These are phyloP conservation scores for Trichoderma breve DNA, from an alignment of 2,329 filamentous ascomycete species.

Conservation along the genomic window DNA sequence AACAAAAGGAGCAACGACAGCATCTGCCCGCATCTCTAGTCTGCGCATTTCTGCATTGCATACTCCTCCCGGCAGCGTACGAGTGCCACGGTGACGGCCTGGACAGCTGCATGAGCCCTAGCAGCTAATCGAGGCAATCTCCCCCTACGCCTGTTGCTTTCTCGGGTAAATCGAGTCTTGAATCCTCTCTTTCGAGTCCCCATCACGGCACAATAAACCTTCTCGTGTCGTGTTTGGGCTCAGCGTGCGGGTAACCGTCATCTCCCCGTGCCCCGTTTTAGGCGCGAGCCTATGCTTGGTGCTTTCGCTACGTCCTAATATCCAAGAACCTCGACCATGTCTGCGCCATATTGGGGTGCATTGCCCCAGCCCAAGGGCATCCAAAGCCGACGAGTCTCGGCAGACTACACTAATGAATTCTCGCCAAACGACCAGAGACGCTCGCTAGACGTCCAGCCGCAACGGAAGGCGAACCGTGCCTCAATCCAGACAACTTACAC, in stretches of 20 bases:
- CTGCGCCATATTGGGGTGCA: conserved; percentile 56
- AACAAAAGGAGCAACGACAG: neutral
- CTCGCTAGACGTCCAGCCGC: conserved; percentile 38
- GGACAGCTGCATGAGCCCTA: conserved; percentile 6
- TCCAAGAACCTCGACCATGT: conserved; percentile 37
- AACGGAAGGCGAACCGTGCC: conserved; percentile 48
- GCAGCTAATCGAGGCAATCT: neutral
- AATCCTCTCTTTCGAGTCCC: neutral
- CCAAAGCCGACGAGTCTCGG: conserved; percentile 38
- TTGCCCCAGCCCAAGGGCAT: conserved; percentile 49
- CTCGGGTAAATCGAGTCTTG: neutral
- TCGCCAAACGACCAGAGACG: conserved; percentile 33
- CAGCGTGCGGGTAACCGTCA: neutral
- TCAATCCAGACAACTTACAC: conserved; percentile 57
- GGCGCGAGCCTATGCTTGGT: neutral
- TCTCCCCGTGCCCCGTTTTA: neutral
- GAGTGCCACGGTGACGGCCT: neutral
- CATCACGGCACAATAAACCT: neutral
- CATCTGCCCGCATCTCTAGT: conserved; percentile 6
- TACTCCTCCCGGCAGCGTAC: neutral
- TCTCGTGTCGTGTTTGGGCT: neutral
- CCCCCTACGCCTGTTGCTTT: neutral
- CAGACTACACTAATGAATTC: conserved; percentile 30
- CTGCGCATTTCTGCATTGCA: conserved; percentile 7
- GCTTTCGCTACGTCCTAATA: neutral